Evolutionary conservation across 2,329 filamentous ascomycete species (phyloP).

Genomic region (Camptophora hylomeconis): DNA sequence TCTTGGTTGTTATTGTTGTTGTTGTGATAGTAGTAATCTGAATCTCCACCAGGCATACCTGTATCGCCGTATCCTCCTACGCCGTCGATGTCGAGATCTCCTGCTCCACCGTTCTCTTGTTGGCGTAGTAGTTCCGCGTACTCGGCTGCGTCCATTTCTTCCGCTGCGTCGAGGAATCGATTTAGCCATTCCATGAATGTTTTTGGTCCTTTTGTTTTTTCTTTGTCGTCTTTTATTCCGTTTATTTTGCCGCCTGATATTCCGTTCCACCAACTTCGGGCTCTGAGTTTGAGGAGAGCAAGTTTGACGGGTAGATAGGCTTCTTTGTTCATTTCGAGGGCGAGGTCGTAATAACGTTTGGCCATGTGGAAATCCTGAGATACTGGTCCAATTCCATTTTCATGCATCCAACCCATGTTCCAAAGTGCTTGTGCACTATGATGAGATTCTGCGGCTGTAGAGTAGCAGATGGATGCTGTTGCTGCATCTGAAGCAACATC

Average conservation of each 20-base stretch:
- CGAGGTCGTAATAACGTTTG: conserved; percentile 90
- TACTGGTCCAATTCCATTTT: conserved; percentile 74
- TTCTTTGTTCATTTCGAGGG: conserved; percentile 80
- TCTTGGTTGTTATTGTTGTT: not conserved
- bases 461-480: conserved; percentile 65
- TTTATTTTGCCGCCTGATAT: conserved; percentile 84
- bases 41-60: conserved; percentile 39
- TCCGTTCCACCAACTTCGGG: conserved; percentile 87
- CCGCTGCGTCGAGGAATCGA: conserved; percentile 65
- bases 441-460: conserved; percentile 78
- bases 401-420: conserved; percentile 99
- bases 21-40: conserved; percentile 16
- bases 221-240: conserved; percentile 67
- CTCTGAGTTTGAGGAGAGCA: conserved; percentile 70
- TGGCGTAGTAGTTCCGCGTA: conserved; percentile 37
- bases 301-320: conserved; percentile 88
- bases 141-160: conserved; percentile 50
- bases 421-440: conserved; percentile 91
- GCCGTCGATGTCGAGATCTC: conserved; percentile 23
- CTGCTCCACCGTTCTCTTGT: conserved; percentile 37
- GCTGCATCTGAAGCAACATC: conserved; percentile 5
- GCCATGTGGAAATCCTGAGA: conserved; percentile 94
- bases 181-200: conserved; percentile 75
- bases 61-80: conserved; percentile 34
- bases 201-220: conserved; percentile 51